These are phyloP conservation scores for Suillus weaverae DNA, from an alignment of 768 basidiomycete genomes.

Conservation along the genomic window DNA sequence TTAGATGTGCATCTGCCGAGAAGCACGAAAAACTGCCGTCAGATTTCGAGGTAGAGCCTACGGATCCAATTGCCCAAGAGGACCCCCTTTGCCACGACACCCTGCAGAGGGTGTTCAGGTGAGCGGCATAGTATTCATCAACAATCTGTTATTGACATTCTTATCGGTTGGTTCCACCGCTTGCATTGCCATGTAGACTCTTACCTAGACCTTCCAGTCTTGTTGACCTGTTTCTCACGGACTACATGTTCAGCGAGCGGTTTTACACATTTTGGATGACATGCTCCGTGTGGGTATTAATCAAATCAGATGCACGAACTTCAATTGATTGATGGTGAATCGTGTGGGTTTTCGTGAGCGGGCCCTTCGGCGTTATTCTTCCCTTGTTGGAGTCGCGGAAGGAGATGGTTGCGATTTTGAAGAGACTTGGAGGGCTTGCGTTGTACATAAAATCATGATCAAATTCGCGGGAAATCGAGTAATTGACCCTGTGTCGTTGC, in stretches of 20 bases:
- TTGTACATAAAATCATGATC: slow-evolving; percentile 1
- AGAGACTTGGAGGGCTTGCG: not conserved
- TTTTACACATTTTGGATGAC: slow-evolving; percentile 38
- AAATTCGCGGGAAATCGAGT: not conserved
- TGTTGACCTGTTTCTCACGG: slow-evolving; percentile 37
- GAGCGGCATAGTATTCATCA: slow-evolving; percentile 31
- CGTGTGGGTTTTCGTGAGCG: slow-evolving; percentile 31
- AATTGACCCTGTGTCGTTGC: not conserved
- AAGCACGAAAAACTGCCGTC: slow-evolving; percentile 8
- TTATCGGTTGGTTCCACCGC: slow-evolving; percentile 23
- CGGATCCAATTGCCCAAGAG: not conserved
- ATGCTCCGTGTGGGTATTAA: slow-evolving; percentile 30
- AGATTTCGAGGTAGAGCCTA: not conserved
- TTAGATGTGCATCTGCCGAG: slow-evolving; percentile 6
- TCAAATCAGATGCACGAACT: not conserved
- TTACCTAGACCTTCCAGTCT: slow-evolving; percentile 18
- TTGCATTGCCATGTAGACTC: not conserved
- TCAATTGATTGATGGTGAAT: slow-evolving; percentile 10
- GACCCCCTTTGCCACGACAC: slow-evolving; percentile 8
- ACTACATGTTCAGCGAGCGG: slow-evolving; percentile 33
- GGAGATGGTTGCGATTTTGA: slow-evolving; percentile 25
- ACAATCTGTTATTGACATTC: slow-evolving; percentile 26
- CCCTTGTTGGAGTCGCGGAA: slow-evolving; percentile 30
- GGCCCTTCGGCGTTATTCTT: slow-evolving; percentile 30
- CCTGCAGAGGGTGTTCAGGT: slow-evolving; percentile 27